Evolutionary conservation across 2,329 filamentous ascomycete genomes (phyloP).

Genomic region (Pseudopithomyces chartarum): DNA sequence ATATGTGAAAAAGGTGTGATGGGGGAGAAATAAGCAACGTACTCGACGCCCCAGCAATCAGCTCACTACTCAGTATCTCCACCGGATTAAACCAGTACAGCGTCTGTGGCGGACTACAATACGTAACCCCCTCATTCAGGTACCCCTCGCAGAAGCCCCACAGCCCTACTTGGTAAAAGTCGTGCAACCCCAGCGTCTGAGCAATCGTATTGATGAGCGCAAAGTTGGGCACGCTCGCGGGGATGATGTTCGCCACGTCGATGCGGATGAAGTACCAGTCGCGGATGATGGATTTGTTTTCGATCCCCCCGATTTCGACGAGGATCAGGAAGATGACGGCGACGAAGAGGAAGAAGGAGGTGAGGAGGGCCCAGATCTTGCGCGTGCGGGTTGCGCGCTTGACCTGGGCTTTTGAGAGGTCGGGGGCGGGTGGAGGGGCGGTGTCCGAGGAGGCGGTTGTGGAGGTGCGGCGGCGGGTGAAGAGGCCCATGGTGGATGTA

Average conservation of each 20-base stretch:
- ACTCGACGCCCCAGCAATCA: slow-evolving; percentile 81
- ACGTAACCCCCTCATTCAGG: slow-evolving; percentile 72
- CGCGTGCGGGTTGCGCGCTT: slow-evolving; percentile 55
- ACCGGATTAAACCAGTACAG: slow-evolving; percentile 94
- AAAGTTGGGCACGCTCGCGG: slow-evolving; percentile 71
- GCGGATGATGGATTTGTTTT: slow-evolving; percentile 64
- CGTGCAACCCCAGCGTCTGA: slow-evolving; percentile 82
- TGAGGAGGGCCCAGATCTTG: slow-evolving; percentile 65
- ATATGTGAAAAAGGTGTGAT: not conserved
- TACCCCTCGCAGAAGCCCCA: slow-evolving; percentile 95
- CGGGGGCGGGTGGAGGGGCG: slow-evolving; percentile 25
- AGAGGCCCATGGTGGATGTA: slow-evolving; percentile 32
- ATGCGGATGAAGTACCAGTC: slow-evolving; percentile 85
- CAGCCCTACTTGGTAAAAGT: slow-evolving; percentile 91
- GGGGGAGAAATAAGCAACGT: slow-evolving; percentile 32
- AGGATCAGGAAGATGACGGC: slow-evolving; percentile 80
- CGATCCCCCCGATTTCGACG: slow-evolving; percentile 77
- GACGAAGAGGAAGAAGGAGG: slow-evolving; percentile 73
- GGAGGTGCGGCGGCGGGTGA: slow-evolving; percentile 25
- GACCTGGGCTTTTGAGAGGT: slow-evolving; percentile 43
- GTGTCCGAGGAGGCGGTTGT: slow-evolving; percentile 19
- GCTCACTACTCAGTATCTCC: slow-evolving; percentile 75
- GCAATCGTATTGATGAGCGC: slow-evolving; percentile 85
- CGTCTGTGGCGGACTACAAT: slow-evolving; percentile 70
- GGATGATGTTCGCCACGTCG: slow-evolving; percentile 81